Conservation (phyloP, 176 grass and related monocot species). For the Phoenix roebelenii region DNA sequence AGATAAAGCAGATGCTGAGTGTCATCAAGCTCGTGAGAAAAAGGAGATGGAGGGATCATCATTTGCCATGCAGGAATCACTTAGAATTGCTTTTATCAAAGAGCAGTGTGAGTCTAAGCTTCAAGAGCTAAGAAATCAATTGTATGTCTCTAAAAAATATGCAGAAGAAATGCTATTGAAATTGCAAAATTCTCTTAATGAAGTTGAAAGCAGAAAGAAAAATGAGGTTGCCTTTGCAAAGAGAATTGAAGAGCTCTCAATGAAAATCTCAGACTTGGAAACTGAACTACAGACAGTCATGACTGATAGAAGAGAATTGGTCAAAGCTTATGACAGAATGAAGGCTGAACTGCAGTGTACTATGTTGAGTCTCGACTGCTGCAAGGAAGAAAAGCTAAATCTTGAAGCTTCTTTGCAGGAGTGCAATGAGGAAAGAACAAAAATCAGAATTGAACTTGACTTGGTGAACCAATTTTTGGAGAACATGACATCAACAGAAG, state of each 20-base stretch:
- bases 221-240: slow-evolving; percentile 84
- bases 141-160: slow-evolving; percentile 74
- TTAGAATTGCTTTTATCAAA: slow-evolving; percentile 97
- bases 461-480: slow-evolving; percentile 78
- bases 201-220: slow-evolving; percentile 81
- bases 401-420: slow-evolving; percentile 64
- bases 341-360: slow-evolving; percentile 76
- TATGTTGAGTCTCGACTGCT: slow-evolving; percentile 72
- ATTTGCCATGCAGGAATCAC: slow-evolving; percentile 67
- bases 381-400: slow-evolving; percentile 85
- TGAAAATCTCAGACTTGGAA: slow-evolving; percentile 71
- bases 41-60: slow-evolving; percentile 68
- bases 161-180: slow-evolving; percentile 97
- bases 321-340: slow-evolving; percentile 74
- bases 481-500: slow-evolving; percentile 58
- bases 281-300: slow-evolving; percentile 52
- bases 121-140: slow-evolving; percentile 84
- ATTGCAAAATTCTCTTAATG: slow-evolving; percentile 87
- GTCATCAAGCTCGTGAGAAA: slow-evolving; percentile 30
- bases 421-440: slow-evolving; percentile 69
- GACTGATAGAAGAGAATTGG: slow-evolving; percentile 81
- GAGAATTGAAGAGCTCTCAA: slow-evolving; percentile 84
- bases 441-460: slow-evolving; percentile 73
- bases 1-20: slow-evolving; percentile 69
- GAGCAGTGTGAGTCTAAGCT: slow-evolving; percentile 95